Conservation (phyloP, 345 rosid species). For the Reutealis trisperma region DNA sequence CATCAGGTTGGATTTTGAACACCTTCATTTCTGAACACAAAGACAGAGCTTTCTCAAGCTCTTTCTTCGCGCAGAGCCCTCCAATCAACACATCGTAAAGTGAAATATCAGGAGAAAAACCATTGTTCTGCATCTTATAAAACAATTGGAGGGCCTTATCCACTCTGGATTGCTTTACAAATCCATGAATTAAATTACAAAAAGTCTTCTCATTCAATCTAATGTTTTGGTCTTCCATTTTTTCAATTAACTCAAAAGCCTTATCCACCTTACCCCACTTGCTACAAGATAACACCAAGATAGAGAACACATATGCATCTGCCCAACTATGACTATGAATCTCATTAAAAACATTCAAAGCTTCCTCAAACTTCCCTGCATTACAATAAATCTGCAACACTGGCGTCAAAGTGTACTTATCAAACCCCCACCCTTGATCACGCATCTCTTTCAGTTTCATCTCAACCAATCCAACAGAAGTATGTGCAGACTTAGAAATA, state of each 20-base stretch:
- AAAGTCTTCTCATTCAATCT: constrained; percentile 71
- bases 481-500: constrained; percentile 51
- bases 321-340: constrained; percentile 59
- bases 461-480: constrained; percentile 58
- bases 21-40: constrained; percentile 66
- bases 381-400: constrained; percentile 72
- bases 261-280: constrained; percentile 75
- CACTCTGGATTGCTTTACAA: constrained; percentile 56
- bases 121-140: constrained; percentile 54
- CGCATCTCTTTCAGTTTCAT: constrained; percentile 66
- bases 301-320: constrained; percentile 61
- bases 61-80: constrained; percentile 53
- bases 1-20: constrained; percentile 53
- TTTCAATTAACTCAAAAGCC: constrained; percentile 70
- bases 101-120: constrained; percentile 55
- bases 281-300: constrained; percentile 61
- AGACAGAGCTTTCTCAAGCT: constrained; percentile 54
- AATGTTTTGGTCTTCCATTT: constrained; percentile 51
- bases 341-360: constrained; percentile 56
- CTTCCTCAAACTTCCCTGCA: constrained; percentile 48
- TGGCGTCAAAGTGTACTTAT: constrained; percentile 75
- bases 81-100: constrained; percentile 75
- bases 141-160: constrained; percentile 69
- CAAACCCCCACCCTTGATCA: constrained; percentile 48
- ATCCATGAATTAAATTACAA: constrained; percentile 72